A percentile compares a stretch with the other conserved stretches of the same genome.
These are phyloP conservation scores for Suillus clintonianus DNA, from an alignment of 768 basidiomycete genomes.

Conservation along the genomic window DNA sequence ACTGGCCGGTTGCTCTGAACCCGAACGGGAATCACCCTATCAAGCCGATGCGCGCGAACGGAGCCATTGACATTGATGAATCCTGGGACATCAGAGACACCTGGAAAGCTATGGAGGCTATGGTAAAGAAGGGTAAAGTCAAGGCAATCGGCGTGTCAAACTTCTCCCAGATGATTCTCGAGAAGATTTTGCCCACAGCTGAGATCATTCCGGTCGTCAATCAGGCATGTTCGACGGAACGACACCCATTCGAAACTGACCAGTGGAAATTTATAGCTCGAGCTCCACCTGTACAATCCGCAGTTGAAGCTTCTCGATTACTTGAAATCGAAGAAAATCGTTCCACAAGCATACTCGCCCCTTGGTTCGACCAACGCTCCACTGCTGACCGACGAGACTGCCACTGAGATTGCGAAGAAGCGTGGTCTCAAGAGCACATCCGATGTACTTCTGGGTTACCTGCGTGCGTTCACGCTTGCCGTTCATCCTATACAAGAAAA, in stretches of 20 bases:
- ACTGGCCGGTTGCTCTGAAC: slow-evolving; percentile 79
- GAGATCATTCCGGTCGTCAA: slow-evolving; percentile 72
- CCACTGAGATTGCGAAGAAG: slow-evolving; percentile 59
- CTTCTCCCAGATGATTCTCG: slow-evolving; percentile 68
- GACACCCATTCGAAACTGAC: background rate
- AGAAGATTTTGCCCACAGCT: slow-evolving; percentile 67
- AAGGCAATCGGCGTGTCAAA: slow-evolving; percentile 74
- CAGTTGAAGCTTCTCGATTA: slow-evolving; percentile 67
- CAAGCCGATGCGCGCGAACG: slow-evolving; percentile 59
- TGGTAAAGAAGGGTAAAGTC: slow-evolving; percentile 71
- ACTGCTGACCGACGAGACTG: slow-evolving; percentile 62
- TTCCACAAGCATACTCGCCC: slow-evolving; percentile 80
- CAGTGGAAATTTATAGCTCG: slow-evolving; percentile 46
- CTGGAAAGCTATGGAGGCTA: slow-evolving; percentile 82
- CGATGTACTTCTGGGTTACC: slow-evolving; percentile 63
- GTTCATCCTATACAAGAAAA: background rate
- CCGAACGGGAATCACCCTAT: slow-evolving; percentile 62
- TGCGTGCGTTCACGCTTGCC: slow-evolving; percentile 41
- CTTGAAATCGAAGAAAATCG: slow-evolving; percentile 64
- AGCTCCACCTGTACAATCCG: slow-evolving; percentile 74
- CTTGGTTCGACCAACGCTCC: slow-evolving; percentile 71
- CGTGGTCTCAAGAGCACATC: slow-evolving; percentile 48
- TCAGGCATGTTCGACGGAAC: slow-evolving; percentile 48
- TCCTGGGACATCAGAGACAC: slow-evolving; percentile 70
- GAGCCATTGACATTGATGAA: slow-evolving; percentile 65